Evolutionary conservation across 2,329 filamentous ascomycete species (phyloP).

Genomic region (Diaporthe batatas): DNA sequence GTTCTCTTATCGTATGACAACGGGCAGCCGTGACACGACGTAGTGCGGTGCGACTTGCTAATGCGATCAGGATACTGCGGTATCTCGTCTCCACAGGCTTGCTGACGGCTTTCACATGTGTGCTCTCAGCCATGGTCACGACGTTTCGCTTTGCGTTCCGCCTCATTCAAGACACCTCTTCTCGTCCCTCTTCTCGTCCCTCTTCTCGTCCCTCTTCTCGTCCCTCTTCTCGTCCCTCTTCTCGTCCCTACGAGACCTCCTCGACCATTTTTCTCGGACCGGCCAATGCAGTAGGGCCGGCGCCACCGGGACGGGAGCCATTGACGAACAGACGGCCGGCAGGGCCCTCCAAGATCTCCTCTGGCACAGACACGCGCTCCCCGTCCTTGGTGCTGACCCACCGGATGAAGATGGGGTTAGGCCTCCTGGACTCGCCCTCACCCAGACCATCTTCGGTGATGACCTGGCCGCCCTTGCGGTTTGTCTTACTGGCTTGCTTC

Average conservation of each 20-base stretch:
- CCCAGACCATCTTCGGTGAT: conserved; percentile 64
- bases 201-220: neutral
- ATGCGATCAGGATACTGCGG: neutral
- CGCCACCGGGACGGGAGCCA: conserved; percentile 43
- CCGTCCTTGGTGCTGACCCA: conserved; percentile 79
- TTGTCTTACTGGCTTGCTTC: conserved; percentile 84
- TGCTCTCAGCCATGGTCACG: neutral
- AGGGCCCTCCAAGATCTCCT: conserved; percentile 76
- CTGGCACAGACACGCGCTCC: conserved; percentile 73
- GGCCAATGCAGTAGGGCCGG: conserved; percentile 42
- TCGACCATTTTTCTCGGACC: conserved; percentile 65
- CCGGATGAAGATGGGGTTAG: conserved; percentile 74
- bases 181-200: neutral
- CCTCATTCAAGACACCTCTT: neutral
- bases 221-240: no score
- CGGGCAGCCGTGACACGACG: neutral
- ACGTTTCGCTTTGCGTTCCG: neutral
- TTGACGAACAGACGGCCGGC: conserved; percentile 69
- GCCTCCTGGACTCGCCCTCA: conserved; percentile 53
- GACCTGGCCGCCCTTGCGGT: conserved; percentile 62
- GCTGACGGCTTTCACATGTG: neutral
- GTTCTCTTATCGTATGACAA: neutral
- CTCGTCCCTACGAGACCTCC: conserved; percentile 62
- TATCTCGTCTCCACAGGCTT: neutral
- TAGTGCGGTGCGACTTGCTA: neutral